Base-by-base conservation (phyloP, 2,329 filamentous ascomycete species). In the Claviceps spartinae region DNA sequence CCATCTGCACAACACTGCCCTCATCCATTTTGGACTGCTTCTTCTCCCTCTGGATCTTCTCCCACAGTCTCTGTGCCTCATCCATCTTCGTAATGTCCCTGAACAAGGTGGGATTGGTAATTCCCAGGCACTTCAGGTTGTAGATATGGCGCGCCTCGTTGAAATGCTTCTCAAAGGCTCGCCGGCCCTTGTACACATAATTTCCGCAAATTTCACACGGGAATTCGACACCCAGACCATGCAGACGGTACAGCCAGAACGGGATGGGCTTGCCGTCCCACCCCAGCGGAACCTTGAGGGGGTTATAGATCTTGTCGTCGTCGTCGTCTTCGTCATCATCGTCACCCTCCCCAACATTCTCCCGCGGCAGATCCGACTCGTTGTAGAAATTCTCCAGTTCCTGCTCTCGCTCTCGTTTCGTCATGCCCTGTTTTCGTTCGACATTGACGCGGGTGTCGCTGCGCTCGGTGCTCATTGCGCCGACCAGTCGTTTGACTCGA, bases 191-290 rank as follows among this genome's bases (percentile, higher is more conserved):
- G 72, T 97, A 97, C n/a, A 96, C 89, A 63, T 89, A 96, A 68
- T 97, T 97, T 52, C 93, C 93, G 64, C 93, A 98, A 52, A 98
- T 88, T 66, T 98, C 91, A 72, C 93, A 98, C 0, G 86, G 78
- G 59, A 96, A 95, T 61, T 98, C 93, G 13, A 95, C 89, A 8
- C 93, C 93, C 26, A 98, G 73, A 1, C 93, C 93, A 64, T 98
- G 93, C 16, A 98, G 77, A 60, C 96, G 93, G 75, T 97, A 98
- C 16, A 98, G 78, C 93, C 93, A 98, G 73, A 93, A 98, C 0
- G 94, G 93, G 61, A 98, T 98, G 0, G 94, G 93, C 65, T 98
- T 98, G 60, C 94, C 93, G 59, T 98, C 93, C 94, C 94, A 98
- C 2, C 88, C 91, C 7, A 98, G 77, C 0, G 93, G 93, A 2